These are phyloP conservation scores for Penicillium sp. DNA, from an alignment of 2,329 filamentous ascomycete genomes.

Conservation along the genomic window DNA sequence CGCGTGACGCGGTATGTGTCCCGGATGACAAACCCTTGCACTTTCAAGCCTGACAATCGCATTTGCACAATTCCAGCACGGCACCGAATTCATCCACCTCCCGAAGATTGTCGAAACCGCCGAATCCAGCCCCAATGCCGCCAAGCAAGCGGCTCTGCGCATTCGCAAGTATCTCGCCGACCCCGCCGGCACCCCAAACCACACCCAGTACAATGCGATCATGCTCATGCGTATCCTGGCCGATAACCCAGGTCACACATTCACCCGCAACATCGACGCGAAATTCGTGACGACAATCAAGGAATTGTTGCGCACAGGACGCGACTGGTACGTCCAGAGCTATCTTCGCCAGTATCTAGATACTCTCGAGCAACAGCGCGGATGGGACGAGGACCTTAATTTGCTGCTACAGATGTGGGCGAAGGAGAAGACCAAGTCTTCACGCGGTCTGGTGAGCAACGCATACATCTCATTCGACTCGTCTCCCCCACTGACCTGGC, in stretches of 20 bases:
- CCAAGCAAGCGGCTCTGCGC: slow-evolving; percentile 71
- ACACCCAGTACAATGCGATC: slow-evolving; percentile 89
- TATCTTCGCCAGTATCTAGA: slow-evolving; percentile 85
- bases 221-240: slow-evolving; percentile 91
- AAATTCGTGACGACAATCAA: slow-evolving; percentile 76
- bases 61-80: slow-evolving; percentile 46
- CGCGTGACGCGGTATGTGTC: slow-evolving; percentile 51
- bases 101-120: slow-evolving; percentile 91
- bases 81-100: slow-evolving; percentile 86
- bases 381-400: slow-evolving; percentile 68
- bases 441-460: slow-evolving; percentile 41
- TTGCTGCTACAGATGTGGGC: slow-evolving; percentile 80
- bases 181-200: slow-evolving; percentile 61
- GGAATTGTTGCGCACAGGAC: slow-evolving; percentile 65
- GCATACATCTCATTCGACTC: no score
- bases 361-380: slow-evolving; percentile 67
- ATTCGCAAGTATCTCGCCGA: slow-evolving; percentile 79
- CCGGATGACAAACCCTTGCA: background rate
- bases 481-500: background rate
- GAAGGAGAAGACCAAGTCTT: slow-evolving; percentile 71
- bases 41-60: slow-evolving; percentile 2
- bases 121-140: slow-evolving; percentile 84
- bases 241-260: slow-evolving; percentile 85
- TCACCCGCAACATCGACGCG: slow-evolving; percentile 84
- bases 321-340: slow-evolving; percentile 74